A percentile compares a stretch with the other conserved stretches of the same genome.
These are phyloP conservation scores for Mucor lusitanicus DNA, from an alignment of 371 early-diverging fungal genomes.

Conservation along the genomic window DNA sequence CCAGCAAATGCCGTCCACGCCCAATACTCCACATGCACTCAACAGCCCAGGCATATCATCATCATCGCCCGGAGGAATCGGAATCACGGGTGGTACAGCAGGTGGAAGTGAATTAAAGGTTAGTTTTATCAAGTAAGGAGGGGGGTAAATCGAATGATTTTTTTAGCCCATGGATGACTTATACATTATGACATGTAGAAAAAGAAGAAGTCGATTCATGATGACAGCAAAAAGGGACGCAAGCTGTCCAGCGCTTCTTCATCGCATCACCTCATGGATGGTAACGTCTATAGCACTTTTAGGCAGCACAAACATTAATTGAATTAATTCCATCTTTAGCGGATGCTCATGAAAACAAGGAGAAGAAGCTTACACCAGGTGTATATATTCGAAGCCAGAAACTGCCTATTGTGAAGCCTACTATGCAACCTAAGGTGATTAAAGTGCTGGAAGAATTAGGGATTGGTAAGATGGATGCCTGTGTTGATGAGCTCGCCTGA, in stretches of 20 bases:
- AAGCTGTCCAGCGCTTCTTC: slow-evolving; percentile 42
- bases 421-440: slow-evolving; percentile 63
- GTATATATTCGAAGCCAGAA: slow-evolving; percentile 77
- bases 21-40: slow-evolving; percentile 39
- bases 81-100: slow-evolving; percentile 44
- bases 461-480: slow-evolving; percentile 38
- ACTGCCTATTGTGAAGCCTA: slow-evolving; percentile 65
- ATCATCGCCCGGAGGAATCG: slow-evolving; percentile 42
- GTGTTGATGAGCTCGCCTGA: neutral
- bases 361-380: slow-evolving; percentile 74
- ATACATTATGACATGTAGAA: slow-evolving; percentile 19
- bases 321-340: slow-evolving; percentile 8
- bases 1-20: slow-evolving; percentile 42
- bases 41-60: slow-evolving; percentile 1
- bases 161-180: neutral
- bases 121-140: neutral
- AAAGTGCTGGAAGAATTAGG: slow-evolving; percentile 72
- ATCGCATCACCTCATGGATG: slow-evolving; percentile 7
- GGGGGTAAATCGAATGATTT: slow-evolving; percentile 1
- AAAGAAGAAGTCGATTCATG: slow-evolving; percentile 32
- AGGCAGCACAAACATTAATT: neutral
- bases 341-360: slow-evolving; percentile 43
- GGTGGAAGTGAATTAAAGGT: slow-evolving; percentile 30
- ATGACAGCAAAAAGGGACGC: slow-evolving; percentile 38
- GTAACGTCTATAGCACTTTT: neutral